phyloP scores from a whole-genome alignment of 495 filamentous ascomycete species.

The Neurospora tetraspora region DNA sequence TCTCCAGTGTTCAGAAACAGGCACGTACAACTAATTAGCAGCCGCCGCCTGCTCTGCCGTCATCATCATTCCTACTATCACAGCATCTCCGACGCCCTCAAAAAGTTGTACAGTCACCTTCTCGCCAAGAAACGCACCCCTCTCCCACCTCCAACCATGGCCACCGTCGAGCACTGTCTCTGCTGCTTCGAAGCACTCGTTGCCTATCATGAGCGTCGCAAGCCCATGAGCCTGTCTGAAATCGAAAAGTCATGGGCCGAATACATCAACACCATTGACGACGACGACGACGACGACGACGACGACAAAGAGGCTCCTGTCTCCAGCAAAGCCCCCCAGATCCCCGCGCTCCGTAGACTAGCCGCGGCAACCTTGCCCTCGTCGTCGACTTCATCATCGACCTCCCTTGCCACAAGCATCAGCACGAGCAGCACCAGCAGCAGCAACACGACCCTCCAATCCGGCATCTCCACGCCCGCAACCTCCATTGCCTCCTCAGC shows the following conservation, averaged over 20 bases:
- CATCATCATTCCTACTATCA: neutral
- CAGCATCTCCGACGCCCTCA: neutral
- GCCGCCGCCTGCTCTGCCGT: neutral
- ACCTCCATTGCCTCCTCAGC: constrained; percentile 26
- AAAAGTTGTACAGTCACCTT: neutral
- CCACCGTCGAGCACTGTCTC: constrained; percentile 70
- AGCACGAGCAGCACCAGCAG: constrained; percentile 16
- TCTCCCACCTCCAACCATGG: constrained; percentile 45
- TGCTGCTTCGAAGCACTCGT: constrained; percentile 84
- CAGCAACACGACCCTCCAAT: constrained; percentile 5
- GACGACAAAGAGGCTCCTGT: neutral
- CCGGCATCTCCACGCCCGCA: constrained; percentile 20
- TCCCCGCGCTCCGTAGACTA: constrained; percentile 5
- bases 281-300: constrained; percentile 14
- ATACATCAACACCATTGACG: constrained; percentile 28
- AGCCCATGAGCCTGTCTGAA: constrained; percentile 44
- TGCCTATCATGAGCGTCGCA: constrained; percentile 35
- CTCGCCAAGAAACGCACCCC: neutral
- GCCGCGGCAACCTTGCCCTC: constrained; percentile 22
- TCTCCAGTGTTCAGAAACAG: neutral
- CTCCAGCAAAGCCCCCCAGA: constrained; percentile 1
- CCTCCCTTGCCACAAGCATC: constrained; percentile 7
- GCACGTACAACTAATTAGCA: neutral
- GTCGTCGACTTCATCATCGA: constrained; percentile 13
- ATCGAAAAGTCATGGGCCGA: constrained; percentile 65